phyloP scores from a whole-genome alignment of 129 eudicot genomes.

The Tagetes patula region DNA sequence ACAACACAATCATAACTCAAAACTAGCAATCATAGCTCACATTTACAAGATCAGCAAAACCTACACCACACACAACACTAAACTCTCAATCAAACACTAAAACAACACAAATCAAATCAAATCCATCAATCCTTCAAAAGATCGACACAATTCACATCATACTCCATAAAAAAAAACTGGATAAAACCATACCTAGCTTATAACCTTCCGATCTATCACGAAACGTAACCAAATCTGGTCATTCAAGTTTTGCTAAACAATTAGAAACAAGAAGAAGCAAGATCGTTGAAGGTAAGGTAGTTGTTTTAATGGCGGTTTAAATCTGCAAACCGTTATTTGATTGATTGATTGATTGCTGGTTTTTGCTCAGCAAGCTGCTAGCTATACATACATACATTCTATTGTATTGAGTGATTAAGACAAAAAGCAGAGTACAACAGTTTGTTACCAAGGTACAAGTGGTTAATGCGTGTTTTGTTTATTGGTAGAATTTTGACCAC shows the following conservation, averaged over 20 bases:
- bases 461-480: constrained; percentile 25
- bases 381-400: neutral
- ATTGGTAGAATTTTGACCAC: constrained; percentile 39
- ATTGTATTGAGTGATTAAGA: constrained; percentile 2
- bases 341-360: too few species aligned
- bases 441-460: constrained; percentile 1
- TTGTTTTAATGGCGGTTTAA: constrained; percentile 39
- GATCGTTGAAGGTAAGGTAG: constrained; percentile 4
- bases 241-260: constrained; percentile 1
- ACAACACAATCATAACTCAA: constrained; percentile 5
- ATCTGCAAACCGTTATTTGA: constrained; percentile 51
- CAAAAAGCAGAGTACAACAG: constrained; percentile 26
- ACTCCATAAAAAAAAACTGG: neutral
- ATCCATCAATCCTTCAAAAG: constrained; percentile 12
- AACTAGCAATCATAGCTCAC: constrained; percentile 5
- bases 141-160: constrained; percentile 30
- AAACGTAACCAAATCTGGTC: constrained; percentile 21
- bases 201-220: constrained; percentile 30
- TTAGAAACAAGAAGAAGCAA: neutral
- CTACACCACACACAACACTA: constrained; percentile 10
- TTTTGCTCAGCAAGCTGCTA: constrained; percentile 2
- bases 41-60: constrained; percentile 24
- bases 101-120: constrained; percentile 16
- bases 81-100: constrained; percentile 14
- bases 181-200: constrained; percentile 18